Evolutionary conservation across 345 rosid species (phyloP).

Genomic region (Aethionema arabicum): DNA sequence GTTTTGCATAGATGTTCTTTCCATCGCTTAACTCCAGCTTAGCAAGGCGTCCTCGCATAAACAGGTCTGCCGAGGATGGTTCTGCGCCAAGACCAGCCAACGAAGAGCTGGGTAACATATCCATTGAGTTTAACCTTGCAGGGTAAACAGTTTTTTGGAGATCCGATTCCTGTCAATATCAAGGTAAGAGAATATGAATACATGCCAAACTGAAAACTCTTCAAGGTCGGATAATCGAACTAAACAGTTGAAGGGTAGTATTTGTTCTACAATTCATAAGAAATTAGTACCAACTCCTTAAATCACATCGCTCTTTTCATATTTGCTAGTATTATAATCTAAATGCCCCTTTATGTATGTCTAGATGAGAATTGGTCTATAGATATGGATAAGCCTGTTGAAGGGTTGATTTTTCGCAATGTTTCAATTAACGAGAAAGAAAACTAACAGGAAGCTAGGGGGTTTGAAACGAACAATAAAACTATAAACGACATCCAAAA

Average conservation of each 20-base stretch:
- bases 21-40: conserved; percentile 83
- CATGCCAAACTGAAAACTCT: neutral
- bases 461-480: neutral
- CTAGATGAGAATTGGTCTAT: conserved; percentile 5
- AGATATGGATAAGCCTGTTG: conserved; percentile 3
- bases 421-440: neutral
- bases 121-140: conserved; percentile 73
- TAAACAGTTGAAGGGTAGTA: neutral
- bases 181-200: neutral
- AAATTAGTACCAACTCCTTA: neutral
- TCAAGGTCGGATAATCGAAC: neutral
- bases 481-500: neutral
- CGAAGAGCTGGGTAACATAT: conserved; percentile 53
- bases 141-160: conserved; percentile 65
- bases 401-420: conserved; percentile 4
- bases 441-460: neutral
- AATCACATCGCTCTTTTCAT: neutral
- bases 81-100: conserved; percentile 42
- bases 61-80: conserved; percentile 44
- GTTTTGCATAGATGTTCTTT: conserved; percentile 62
- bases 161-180: conserved; percentile 57
- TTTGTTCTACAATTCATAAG: neutral
- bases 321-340: neutral
- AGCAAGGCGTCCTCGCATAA: conserved; percentile 49
- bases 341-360: neutral